Conservation (phyloP, 257 asterid genomes). For the Petunia secreta region DNA sequence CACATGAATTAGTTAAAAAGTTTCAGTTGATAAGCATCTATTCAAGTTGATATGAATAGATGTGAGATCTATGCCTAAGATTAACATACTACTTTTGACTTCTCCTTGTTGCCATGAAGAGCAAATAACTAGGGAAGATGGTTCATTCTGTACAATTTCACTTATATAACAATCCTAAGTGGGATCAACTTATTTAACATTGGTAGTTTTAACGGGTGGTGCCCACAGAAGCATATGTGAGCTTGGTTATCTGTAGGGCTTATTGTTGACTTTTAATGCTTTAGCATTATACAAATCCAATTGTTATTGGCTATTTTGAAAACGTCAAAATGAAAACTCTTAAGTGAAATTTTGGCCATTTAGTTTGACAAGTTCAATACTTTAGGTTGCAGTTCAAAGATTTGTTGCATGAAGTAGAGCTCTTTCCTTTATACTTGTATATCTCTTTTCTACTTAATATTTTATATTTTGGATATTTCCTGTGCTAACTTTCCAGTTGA, state of each 20-base stretch:
- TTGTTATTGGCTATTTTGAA: not conserved
- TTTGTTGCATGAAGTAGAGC: not conserved
- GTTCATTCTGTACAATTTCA: not conserved
- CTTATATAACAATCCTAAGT: not conserved
- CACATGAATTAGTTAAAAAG: not conserved
- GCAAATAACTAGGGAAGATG: not conserved
- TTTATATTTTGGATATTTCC: not conserved
- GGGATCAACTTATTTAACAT: not conserved
- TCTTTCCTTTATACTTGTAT: not conserved
- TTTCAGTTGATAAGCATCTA: not conserved
- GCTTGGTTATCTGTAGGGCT: not conserved
- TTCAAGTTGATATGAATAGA: not conserved
- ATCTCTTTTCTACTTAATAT: not conserved
- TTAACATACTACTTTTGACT: not conserved
- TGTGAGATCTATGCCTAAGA: not conserved
- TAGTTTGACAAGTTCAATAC: not conserved
- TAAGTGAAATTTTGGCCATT: not conserved
- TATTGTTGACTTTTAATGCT: not conserved
- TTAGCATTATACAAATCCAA: not conserved
- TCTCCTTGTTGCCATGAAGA: not conserved
- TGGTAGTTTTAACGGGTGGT: not conserved
- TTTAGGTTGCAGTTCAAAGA: not conserved
- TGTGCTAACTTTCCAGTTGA: not conserved
- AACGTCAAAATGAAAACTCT: not conserved
- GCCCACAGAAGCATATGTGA: not conserved